These are phyloP conservation scores for Seiridium unicorne DNA, from an alignment of 2,329 filamentous ascomycete genomes.

Conservation along the genomic window DNA sequence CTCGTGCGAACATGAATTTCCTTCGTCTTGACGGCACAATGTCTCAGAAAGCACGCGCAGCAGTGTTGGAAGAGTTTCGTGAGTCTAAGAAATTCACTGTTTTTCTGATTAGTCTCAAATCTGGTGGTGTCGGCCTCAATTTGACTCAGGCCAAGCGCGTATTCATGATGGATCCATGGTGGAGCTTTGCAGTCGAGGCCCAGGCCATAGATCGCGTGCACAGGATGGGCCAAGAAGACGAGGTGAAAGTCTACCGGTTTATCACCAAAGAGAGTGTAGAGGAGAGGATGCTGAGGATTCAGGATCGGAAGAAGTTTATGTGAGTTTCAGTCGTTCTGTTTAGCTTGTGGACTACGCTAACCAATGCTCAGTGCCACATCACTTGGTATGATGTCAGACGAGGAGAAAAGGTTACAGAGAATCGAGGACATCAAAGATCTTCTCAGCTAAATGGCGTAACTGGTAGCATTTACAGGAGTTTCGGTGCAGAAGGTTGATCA, in stretches of 20 bases:
- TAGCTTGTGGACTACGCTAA: conserved; percentile 14
- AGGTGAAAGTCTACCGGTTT: conserved; percentile 84
- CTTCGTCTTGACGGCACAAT: conserved; percentile 92
- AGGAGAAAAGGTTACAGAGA: conserved; percentile 84
- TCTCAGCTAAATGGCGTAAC: conserved; percentile 50
- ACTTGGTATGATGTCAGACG: conserved; percentile 90
- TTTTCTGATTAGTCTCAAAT: conserved; percentile 79
- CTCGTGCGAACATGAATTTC: conserved; percentile 68
- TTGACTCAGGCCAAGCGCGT: conserved; percentile 85
- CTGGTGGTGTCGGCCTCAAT: conserved; percentile 92
- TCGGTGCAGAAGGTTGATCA: neutral
- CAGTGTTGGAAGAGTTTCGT: conserved; percentile 73
- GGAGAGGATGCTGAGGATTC: conserved; percentile 88
- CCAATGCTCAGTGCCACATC: conserved; percentile 71
- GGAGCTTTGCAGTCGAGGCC: conserved; percentile 94
- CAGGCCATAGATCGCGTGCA: conserved; percentile 98
- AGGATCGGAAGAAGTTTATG: conserved; percentile 96
- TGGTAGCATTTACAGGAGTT: neutral
- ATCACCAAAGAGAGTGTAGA: conserved; percentile 90
- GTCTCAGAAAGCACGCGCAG: conserved; percentile 78
- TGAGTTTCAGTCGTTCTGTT: conserved; percentile 46
- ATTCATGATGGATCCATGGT: conserved; percentile 99
- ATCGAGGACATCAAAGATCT: conserved; percentile 95
- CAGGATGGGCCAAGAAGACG: conserved; percentile 87
- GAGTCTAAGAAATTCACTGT: conserved; percentile 64